phyloP scores from a whole-genome alignment of 306 rosid species.

The Vigna hirtella region DNA sequence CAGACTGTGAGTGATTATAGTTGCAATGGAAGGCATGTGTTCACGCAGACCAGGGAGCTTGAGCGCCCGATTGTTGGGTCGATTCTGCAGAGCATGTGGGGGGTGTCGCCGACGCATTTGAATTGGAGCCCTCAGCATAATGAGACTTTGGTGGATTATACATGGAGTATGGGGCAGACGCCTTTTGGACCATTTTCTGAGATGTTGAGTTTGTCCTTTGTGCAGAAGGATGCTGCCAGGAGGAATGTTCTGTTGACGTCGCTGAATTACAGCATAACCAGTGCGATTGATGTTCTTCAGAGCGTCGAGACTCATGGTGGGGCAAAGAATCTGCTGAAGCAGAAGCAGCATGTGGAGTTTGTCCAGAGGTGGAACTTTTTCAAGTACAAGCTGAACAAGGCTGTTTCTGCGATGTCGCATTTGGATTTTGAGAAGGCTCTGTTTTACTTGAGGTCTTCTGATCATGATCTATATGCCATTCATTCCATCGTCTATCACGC shows the following conservation, averaged over 20 bases:
- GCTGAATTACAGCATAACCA: slow-evolving; percentile 68
- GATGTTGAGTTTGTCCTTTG: slow-evolving; percentile 72
- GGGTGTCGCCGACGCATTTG: slow-evolving; percentile 90
- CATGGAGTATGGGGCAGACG: slow-evolving; percentile 98
- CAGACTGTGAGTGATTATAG: slow-evolving; percentile 97
- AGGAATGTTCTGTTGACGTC: slow-evolving; percentile 85
- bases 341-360: slow-evolving; percentile 72
- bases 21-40: slow-evolving; percentile 86
- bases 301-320: slow-evolving; percentile 86
- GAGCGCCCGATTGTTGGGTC: slow-evolving; percentile 94
- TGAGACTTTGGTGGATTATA: slow-evolving; percentile 84
- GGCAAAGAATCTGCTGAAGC: slow-evolving; percentile 76
- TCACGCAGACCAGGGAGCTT: slow-evolving; percentile 73
- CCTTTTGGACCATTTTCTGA: slow-evolving; percentile 96
- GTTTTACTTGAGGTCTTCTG: slow-evolving; percentile 79
- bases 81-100: slow-evolving; percentile 98
- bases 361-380: slow-evolving; percentile 86
- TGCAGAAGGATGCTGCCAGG: slow-evolving; percentile 93
- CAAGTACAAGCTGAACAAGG: slow-evolving; percentile 91
- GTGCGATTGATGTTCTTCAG: slow-evolving; percentile 75
- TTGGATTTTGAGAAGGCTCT: slow-evolving; percentile 88
- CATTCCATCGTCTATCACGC: slow-evolving; percentile 84
- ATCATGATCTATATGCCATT: slow-evolving; percentile 87
- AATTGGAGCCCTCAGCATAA: slow-evolving; percentile 91
- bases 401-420: slow-evolving; percentile 83